phyloP scores from a whole-genome alignment of 257 asterid species.

The Przewalskia tangutica region DNA sequence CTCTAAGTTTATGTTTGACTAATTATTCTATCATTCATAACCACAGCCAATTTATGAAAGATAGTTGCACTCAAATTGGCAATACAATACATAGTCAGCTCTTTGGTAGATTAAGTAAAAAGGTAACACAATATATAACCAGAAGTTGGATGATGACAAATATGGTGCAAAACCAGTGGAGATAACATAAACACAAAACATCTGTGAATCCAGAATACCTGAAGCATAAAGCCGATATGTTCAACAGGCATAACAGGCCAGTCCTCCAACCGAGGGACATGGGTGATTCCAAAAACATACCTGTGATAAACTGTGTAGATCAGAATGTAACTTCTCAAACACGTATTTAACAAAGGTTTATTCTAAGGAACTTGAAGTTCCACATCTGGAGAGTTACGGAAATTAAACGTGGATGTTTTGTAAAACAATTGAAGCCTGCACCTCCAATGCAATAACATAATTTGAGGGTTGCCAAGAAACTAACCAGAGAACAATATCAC shows the following conservation, averaged over 20 bases:
- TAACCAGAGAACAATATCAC: constrained; percentile 84
- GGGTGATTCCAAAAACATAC: constrained; percentile 94
- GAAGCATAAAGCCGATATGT: constrained; percentile 83
- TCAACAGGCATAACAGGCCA: constrained; percentile 99
- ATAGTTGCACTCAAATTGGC: neutral
- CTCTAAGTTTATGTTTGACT: neutral
- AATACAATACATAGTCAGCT: neutral
- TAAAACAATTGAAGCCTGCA: neutral
- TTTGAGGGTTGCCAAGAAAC: constrained; percentile 10
- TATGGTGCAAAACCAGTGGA: neutral
- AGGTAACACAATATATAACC: neutral
- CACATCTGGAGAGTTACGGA: neutral
- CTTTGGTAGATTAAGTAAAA: neutral
- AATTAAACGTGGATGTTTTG: neutral
- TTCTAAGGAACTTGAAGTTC: neutral
- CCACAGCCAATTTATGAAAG: neutral
- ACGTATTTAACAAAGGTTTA: neutral
- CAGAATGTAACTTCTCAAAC: neutral
- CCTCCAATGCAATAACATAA: neutral
- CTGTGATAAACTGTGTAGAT: constrained; percentile 22
- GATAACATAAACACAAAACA: neutral
- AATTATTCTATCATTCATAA: neutral
- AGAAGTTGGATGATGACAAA: neutral
- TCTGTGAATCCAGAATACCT: constrained; percentile 28
- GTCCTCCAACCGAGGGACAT: constrained; percentile 92